Evolutionary conservation across 2,329 filamentous ascomycete species (phyloP), one percentile per base, ranked within the genome.

Genomic region (Lasiodiplodia citricola): DNA sequence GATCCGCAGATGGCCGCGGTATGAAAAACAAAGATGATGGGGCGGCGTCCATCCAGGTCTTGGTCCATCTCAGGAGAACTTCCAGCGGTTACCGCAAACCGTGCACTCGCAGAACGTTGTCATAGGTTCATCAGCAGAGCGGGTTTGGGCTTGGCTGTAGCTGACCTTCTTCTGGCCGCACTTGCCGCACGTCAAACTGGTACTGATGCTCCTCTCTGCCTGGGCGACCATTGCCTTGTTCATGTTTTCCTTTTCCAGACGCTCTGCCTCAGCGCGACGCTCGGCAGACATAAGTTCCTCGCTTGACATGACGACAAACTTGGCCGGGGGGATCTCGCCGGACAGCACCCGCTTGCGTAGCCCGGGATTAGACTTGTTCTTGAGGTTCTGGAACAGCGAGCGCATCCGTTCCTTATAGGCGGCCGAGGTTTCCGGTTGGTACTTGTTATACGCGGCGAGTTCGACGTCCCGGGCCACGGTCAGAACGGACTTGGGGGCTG

Each of bases 131-230:
- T 99, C 96, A 73, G 96, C 96, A 83, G 89, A 92, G 72, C 96
- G 88, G 18, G 96, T 99, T 85, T 99, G 96, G 4, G 96, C 96
- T 83, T 99, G 96, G 60, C 89, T 93, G 82, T 99, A 99, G 81
- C 91, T 94, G 77, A 98, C 96, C 85, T 93, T 94, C 85, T 92
- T 94, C 87, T 97, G 87, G 75, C 92, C 92, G 83, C 96, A 99
- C 81, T 94, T 94, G 77, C 93, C 89, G 83, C 96, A 99, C 81
- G 93, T 91, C 76, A 98, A 86, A 68, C 91, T 92, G 78, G 92
- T 91, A 78, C 91, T 94, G 82, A 97, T 93, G 78, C 91, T 94
- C 86, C 94, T 96, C 82, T 97, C 91, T 21, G 90, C 92, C 85
- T 94, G 92, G 68, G 95, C 92, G 13, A 97, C 94, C 90, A 98